Evolutionary conservation across 306 rosid genomes (phyloP), one percentile per base, ranked within the genome.

Genomic region (Citrullus colocynthis): DNA sequence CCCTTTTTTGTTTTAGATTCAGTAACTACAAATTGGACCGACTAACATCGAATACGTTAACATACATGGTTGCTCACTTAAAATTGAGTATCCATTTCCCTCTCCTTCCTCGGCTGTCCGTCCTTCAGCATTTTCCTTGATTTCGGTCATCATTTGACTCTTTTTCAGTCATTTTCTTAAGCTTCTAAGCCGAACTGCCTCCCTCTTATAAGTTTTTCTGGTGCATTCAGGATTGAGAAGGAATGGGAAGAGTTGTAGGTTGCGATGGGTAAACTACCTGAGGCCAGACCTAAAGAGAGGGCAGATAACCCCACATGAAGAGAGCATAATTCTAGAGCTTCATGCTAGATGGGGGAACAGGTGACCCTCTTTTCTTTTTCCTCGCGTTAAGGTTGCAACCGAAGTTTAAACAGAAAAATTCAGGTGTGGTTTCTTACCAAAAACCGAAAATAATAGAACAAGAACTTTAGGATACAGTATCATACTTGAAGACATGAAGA

Each of bases 321-420:
- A 93, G 81, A 88, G 82, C 86, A 85, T 90, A 70, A 93, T 93
- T 84, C 76, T 88, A 5, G 96, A 91, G 81, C 88, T 93, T 57
- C 98, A 93, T 87, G 92, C 89, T 64, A 91, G 90, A 39, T 93
- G 98, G 98, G 98, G 97, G 28, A 93, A 93, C 86, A 93, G 98
- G 98, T 93, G 89, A 42, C 5, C 54, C 18, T 2, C 28, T n/a
- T n/a, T 37, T n/a, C 16, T n/a, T 16, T 16, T 34, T 32, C 42
- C 18, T 12, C 34, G 3, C 24, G 34, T 61, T 28, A 12, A 61
- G 18, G 66, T 9, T 28, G 39, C 39, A 61, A 63, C 49, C 30
- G 7, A 65, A 39, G 73, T 66, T 66, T 66, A 20, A 32, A 39
- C 34, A 12, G 13, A 3, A 48, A 48, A 13, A 12, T 0, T 48